Conservation (phyloP, 371 early-diverging fungal genomes). For the Mucor saturninus region DNA sequence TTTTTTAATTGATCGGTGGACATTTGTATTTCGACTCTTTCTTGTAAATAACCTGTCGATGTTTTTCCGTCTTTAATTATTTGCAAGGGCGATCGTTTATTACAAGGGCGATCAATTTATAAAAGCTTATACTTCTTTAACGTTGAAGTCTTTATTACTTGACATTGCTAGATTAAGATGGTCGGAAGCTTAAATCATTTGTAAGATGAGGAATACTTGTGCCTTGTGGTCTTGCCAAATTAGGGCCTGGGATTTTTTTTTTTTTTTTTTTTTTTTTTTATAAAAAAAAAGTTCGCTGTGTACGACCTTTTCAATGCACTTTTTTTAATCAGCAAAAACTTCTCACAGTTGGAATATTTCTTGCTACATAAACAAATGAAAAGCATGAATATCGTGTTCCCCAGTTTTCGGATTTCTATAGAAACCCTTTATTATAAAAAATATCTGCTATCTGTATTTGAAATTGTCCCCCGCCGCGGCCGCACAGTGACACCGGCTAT, state of each 20-base stretch:
- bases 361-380: neutral
- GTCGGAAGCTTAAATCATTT: slow-evolving; percentile 18
- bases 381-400: neutral
- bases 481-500: too few species aligned
- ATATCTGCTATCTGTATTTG: too few species aligned
- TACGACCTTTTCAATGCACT: neutral
- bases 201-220: slow-evolving; percentile 26
- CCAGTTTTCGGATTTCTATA: too few species aligned
- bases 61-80: too few species aligned
- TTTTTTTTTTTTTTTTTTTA: neutral
- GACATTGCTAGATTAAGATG: neutral
- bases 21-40: too few species aligned
- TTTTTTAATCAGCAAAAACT: neutral
- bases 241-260: slow-evolving; percentile 21
- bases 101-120: too few species aligned
- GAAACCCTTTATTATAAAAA: too few species aligned
- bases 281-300: neutral
- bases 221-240: slow-evolving; percentile 26
- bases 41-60: too few species aligned
- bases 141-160: slow-evolving; percentile 7
- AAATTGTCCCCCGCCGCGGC: too few species aligned
- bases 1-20: neutral
- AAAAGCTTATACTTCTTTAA: slow-evolving; percentile 10
- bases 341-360: neutral
- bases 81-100: too few species aligned